Evolutionary conservation across 176 grass and related monocot genomes (phyloP).

Genomic region (Oryza glaberrima): DNA sequence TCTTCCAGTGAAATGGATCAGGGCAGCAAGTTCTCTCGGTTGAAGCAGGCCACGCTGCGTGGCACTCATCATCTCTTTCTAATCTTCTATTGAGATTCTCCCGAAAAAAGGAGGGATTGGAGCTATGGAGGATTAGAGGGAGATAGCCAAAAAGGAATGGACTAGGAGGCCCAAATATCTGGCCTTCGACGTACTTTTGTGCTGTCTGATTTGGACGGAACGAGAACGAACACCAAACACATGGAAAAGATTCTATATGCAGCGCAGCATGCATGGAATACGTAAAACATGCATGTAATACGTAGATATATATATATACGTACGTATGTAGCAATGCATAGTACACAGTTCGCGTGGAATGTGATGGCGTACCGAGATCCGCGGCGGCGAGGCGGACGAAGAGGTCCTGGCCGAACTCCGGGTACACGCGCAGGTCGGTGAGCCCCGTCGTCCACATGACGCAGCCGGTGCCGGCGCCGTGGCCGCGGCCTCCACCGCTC

Average conservation of each 20-base stretch:
- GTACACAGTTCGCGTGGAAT: not conserved
- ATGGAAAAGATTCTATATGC: not conserved
- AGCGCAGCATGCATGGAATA: not conserved
- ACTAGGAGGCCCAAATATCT: not conserved
- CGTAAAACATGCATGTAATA: not conserved
- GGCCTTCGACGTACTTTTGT: not conserved
- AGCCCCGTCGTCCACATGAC: constrained; percentile 60
- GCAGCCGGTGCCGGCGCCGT: constrained; percentile 35
- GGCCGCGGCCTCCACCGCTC: constrained; percentile 14
- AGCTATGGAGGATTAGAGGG: not conserved
- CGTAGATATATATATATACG: not conserved
- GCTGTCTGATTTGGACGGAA: constrained; percentile 10
- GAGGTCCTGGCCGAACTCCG: constrained; percentile 62
- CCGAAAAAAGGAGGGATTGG: not conserved
- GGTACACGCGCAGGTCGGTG: constrained; percentile 56
- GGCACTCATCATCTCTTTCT: constrained; percentile 15
- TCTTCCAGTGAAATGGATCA: not conserved
- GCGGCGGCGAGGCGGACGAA: constrained; percentile 53
- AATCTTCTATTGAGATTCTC: not conserved
- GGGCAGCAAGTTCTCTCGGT: not conserved
- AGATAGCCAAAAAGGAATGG: not conserved
- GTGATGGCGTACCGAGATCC: constrained; percentile 34
- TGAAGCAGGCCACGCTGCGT: not conserved
- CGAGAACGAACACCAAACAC: not conserved
- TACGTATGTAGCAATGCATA: not conserved